A percentile compares a stretch with the other conserved stretches of the same genome.
These are phyloP conservation scores for Phoma herbarum DNA, from an alignment of 2,329 filamentous ascomycete species.

Conservation along the genomic window DNA sequence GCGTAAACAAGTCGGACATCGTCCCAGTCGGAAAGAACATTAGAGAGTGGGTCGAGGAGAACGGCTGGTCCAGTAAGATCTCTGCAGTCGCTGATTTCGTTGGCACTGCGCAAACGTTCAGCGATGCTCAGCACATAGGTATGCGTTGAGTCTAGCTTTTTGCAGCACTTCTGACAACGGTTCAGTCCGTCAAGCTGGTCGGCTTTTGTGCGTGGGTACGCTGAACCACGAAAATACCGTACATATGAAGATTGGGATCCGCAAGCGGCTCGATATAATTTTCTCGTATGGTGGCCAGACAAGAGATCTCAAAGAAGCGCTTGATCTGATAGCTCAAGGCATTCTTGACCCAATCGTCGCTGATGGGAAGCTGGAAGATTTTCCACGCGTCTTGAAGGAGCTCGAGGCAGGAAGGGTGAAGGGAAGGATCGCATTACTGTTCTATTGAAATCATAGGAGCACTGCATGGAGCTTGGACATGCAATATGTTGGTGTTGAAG, in stretches of 20 bases:
- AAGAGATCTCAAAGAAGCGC: slow-evolving; percentile 26
- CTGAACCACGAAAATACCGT: slow-evolving; percentile 38
- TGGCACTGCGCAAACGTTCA: slow-evolving; percentile 31
- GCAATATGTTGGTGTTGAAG: too few relatives aligned
- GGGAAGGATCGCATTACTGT: neutral
- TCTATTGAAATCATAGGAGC: too few relatives aligned
- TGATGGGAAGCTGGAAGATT: slow-evolving; percentile 29
- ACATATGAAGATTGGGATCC: slow-evolving; percentile 34
- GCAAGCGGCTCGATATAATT: slow-evolving; percentile 31
- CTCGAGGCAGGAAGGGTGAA: slow-evolving; percentile 18
- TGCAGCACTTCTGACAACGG: neutral
- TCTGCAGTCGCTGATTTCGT: slow-evolving; percentile 33
- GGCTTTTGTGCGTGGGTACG: slow-evolving; percentile 34
- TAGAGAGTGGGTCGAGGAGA: slow-evolving; percentile 29
- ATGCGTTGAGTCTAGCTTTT: neutral
- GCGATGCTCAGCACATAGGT: slow-evolving; percentile 35
- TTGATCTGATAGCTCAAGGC: slow-evolving; percentile 27
- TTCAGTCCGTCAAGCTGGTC: slow-evolving; percentile 31
- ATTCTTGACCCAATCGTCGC: slow-evolving; percentile 30
- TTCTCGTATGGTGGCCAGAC: slow-evolving; percentile 36
- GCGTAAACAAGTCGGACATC: slow-evolving; percentile 22
- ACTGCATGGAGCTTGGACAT: too few relatives aligned
- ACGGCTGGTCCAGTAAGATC: slow-evolving; percentile 31
- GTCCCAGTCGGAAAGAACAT: slow-evolving; percentile 29
- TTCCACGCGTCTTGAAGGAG: slow-evolving; percentile 28